Percentiles rank a stretch among this genome's conserved stretches.
Conservation (phyloP, 2,329 filamentous ascomycete species). For the Cladosporium sp. region DNA sequence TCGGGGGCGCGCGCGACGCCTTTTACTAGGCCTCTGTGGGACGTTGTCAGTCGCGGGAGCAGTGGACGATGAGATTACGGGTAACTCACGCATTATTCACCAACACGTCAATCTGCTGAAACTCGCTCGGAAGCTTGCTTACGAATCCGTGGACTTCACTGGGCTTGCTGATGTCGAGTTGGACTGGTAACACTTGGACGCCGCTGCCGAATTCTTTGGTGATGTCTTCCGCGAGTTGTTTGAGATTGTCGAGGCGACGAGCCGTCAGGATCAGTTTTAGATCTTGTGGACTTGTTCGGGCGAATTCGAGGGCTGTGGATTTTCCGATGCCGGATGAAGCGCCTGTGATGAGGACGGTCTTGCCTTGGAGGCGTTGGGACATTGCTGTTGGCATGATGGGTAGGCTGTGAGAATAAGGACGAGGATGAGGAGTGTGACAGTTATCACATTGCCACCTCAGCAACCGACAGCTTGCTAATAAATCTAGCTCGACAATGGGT, state of each 20-base stretch:
- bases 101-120: conserved; percentile 79
- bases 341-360: conserved; percentile 89
- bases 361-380: conserved; percentile 75
- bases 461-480: not conserved
- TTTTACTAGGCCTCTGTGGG: conserved; percentile 68
- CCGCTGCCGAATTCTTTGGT: conserved; percentile 72
- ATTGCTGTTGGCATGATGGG: not conserved
- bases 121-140: conserved; percentile 72
- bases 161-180: conserved; percentile 82
- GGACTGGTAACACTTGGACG: conserved; percentile 78
- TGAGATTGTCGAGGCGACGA: conserved; percentile 76
- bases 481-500: not conserved
- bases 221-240: conserved; percentile 76
- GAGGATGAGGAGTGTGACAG: too few species aligned
- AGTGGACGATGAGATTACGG: not conserved
- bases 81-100: conserved; percentile 77
- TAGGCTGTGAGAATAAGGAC: not conserved
- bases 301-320: conserved; percentile 86
- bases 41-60: not conserved
- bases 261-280: conserved; percentile 87
- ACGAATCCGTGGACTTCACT: conserved; percentile 75
- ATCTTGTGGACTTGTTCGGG: conserved; percentile 75
- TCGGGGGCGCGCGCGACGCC: conserved; percentile 81
- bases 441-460: not conserved
- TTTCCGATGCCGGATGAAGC: conserved; percentile 93